Base-by-base conservation (phyloP, 148 eudicot genomes). In the Persicaria maculosa region DNA sequence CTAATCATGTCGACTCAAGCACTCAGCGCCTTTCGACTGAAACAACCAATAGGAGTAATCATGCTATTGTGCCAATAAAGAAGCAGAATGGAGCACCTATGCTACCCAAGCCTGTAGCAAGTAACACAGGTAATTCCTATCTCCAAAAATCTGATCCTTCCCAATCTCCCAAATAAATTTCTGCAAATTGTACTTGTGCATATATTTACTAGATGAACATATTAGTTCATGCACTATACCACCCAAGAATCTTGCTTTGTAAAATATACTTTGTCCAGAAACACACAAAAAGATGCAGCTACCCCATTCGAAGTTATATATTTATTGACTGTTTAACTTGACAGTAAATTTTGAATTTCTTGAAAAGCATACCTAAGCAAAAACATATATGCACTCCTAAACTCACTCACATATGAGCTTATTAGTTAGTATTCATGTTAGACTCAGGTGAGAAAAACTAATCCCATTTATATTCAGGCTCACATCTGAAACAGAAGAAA, bases 381-480 rank as follows among this genome's bases (percentile, higher is more conserved):
- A 31, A 31, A 6, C 62, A 57, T 57, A 0, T 17, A 57, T 19
- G 25, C 15, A 0, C 11, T 20, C 10, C 40, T 2, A 31, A 31
- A 9, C 25, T 7, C 67, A 57, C 62, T 57, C 31, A 62, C 12
- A 25, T 31, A 62, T 62, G 0, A 62, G 44, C 68, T 5, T 11
- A 9, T 31, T 31, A 16, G 31, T 31, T 62, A 62, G 68, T 0
- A 65, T 65, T 65, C 70, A 65, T 40, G 17, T 65, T 65, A 43
- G 47, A 65, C 12, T 65, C 19, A 43, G 40, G 40, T 31, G 43
- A n/a, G 9, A 16, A 43, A 65, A 36, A 44, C 76, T 17, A 58
- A 61, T 61, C 15, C 43, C 68, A 45, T 47, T 65, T 74, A 6
- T 25, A 12, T 77, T 71, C 83, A 85, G 88, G 81, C 47, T 67